Evolutionary conservation across 2,329 filamentous ascomycete species (phyloP).

Genomic region (Orbilia blumenaviensis): DNA sequence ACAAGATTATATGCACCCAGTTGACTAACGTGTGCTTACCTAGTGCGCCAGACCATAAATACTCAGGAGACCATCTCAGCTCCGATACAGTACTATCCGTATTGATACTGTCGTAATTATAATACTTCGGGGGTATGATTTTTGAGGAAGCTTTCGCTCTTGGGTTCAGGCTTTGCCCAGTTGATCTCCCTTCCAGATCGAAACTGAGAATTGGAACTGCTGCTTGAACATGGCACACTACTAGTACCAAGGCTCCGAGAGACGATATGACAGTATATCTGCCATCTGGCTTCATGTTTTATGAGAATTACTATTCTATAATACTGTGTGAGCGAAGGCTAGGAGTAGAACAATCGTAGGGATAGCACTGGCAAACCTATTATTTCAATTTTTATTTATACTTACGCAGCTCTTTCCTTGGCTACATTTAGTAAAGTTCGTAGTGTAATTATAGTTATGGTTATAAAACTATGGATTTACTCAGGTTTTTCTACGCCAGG

Average conservation of each 20-base stretch:
- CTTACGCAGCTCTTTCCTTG: too few relatives aligned
- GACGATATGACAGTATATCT: background rate
- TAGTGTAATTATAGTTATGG: too few relatives aligned
- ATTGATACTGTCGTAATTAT: background rate
- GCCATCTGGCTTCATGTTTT: background rate
- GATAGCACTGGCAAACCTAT: too few relatives aligned
- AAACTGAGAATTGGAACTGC: background rate
- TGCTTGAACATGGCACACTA: background rate
- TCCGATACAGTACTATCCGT: too few relatives aligned
- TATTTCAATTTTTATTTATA: too few relatives aligned
- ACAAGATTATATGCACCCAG: too few relatives aligned
- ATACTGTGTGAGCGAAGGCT: too few relatives aligned
- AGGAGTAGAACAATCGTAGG: too few relatives aligned
- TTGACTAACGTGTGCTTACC: too few relatives aligned
- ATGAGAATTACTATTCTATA: background rate
- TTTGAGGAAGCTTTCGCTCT: background rate
- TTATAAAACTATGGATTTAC: too few relatives aligned
- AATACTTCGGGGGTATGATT: background rate
- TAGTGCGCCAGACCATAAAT: conserved; percentile 18
- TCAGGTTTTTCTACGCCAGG: too few relatives aligned
- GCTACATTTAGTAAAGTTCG: too few relatives aligned
- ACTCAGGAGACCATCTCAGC: background rate
- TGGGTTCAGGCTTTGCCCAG: background rate
- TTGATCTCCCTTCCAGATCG: background rate
- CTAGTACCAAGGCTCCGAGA: background rate